These are phyloP conservation scores for Erysimum pusillum DNA, from an alignment of 441 rosid genomes.

Conservation along the genomic window DNA sequence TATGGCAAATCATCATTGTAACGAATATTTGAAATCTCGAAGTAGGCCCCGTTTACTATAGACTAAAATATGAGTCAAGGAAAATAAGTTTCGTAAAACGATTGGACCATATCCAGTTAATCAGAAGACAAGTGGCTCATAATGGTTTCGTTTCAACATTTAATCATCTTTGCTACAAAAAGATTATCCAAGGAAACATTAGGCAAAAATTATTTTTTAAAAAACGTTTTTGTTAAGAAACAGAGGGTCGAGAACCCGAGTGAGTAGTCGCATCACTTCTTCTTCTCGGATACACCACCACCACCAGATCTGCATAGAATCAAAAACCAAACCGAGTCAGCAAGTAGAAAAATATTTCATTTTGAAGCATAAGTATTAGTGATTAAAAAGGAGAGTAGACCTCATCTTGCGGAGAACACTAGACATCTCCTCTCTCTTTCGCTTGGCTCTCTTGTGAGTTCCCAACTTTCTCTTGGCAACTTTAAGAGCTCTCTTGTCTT, in stretches of 20 bases:
- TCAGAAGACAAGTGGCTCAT: constrained; percentile 8
- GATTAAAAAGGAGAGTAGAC: constrained; percentile 32
- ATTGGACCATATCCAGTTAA: background rate
- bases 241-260: background rate
- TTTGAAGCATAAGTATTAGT: background rate
- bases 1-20: constrained; percentile 11
- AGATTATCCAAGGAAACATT: constrained; percentile 10
- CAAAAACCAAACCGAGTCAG: constrained; percentile 7
- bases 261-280: constrained; percentile 40
- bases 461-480: constrained; percentile 81
- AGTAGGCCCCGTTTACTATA: constrained; percentile 22
- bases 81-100: background rate
- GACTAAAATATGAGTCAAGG: constrained; percentile 9
- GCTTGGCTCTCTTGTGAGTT: constrained; percentile 82
- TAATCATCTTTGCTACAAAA: constrained; percentile 11
- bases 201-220: background rate
- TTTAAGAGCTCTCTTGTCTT: constrained; percentile 72
- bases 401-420: constrained; percentile 73
- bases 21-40: constrained; percentile 28
- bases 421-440: constrained; percentile 85
- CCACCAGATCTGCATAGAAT: constrained; percentile 52
- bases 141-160: background rate
- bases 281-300: constrained; percentile 54
- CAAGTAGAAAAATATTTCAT: background rate
- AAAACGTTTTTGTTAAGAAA: background rate